Evolutionary conservation across 352 stramenopile genomes (phyloP).

Genomic region (Plasmopara viticola): DNA sequence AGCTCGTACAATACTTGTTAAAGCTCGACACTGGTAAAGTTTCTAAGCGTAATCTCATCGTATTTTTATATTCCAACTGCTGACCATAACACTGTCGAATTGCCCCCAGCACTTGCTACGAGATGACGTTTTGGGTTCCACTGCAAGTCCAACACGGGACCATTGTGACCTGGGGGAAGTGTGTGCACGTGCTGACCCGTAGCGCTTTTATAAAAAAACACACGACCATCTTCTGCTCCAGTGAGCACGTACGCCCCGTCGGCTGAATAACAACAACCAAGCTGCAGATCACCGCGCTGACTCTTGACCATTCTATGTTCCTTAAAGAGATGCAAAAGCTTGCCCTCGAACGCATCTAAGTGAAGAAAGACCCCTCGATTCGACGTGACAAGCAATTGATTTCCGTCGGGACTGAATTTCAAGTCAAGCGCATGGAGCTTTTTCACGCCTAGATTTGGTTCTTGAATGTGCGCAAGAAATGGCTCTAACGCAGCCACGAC

Average conservation of each 20-base stretch:
- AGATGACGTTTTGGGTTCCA: constrained; percentile 85
- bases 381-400: constrained; percentile 77
- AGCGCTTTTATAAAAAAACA: constrained; percentile 62
- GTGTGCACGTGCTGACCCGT: constrained; percentile 54
- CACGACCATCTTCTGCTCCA: constrained; percentile 61
- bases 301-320: constrained; percentile 36
- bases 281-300: constrained; percentile 31
- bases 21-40: no score
- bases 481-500: constrained; percentile 56
- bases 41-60: no score
- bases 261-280: constrained; percentile 62
- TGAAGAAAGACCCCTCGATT: constrained; percentile 78
- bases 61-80: constrained; percentile 19
- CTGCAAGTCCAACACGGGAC: constrained; percentile 56
- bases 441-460: constrained; percentile 42
- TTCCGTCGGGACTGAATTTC: constrained; percentile 82
- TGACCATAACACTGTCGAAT: constrained; percentile 78
- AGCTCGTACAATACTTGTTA: no score
- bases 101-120: constrained; percentile 57
- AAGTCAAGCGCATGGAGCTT: constrained; percentile 72
- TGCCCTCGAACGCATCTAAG: constrained; percentile 80
- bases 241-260: constrained; percentile 73
- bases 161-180: constrained; percentile 53
- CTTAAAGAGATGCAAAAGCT: constrained; percentile 65
- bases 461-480: constrained; percentile 47